phyloP scores from a whole-genome alignment of 352 stramenopile species.

The Pythium plurisporium region DNA sequence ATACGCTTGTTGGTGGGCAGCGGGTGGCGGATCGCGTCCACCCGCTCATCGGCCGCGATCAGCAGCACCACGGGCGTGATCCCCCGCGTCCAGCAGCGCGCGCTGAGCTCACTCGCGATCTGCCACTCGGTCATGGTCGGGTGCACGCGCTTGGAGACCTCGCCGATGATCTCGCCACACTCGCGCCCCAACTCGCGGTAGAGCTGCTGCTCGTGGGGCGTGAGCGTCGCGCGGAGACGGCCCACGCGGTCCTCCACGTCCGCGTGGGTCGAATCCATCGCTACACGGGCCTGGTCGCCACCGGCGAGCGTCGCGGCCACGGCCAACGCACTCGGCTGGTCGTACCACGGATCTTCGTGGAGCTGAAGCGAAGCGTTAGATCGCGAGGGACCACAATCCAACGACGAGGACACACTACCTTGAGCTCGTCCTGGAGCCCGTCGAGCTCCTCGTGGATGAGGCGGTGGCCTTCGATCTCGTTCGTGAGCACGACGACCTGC shows the following conservation, averaged over 20 bases:
- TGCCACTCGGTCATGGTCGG: conserved; percentile 55
- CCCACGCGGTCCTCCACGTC: conserved; percentile 30
- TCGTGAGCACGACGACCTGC: conserved; percentile 54
- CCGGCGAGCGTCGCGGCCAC: conserved; percentile 30
- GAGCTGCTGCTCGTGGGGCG: conserved; percentile 45
- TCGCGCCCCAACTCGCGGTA: conserved; percentile 53
- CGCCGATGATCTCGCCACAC: conserved; percentile 58
- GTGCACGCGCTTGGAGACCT: conserved; percentile 37
- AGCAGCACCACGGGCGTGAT: conserved; percentile 62
- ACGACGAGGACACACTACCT: not conserved
- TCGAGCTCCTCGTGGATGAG: conserved; percentile 65
- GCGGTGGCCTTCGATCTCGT: conserved; percentile 70
- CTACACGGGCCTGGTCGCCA: conserved; percentile 34
- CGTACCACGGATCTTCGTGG: conserved; percentile 55
- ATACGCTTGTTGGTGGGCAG: conserved; percentile 64
- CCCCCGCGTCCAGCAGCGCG: conserved; percentile 29
- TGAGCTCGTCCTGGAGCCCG: conserved; percentile 39
- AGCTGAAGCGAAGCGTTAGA: conserved; percentile 21
- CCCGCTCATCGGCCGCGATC: conserved; percentile 59
- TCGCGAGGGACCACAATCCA: not conserved
- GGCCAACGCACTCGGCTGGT: conserved; percentile 26
- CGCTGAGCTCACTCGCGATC: conserved; percentile 38
- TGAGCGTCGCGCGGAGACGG: conserved; percentile 41
- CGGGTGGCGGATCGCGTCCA: conserved; percentile 61
- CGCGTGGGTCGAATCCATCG: conserved; percentile 27